phyloP scores from a whole-genome alignment of 2,329 filamentous ascomycete genomes.

The Fusarium metavorans region DNA sequence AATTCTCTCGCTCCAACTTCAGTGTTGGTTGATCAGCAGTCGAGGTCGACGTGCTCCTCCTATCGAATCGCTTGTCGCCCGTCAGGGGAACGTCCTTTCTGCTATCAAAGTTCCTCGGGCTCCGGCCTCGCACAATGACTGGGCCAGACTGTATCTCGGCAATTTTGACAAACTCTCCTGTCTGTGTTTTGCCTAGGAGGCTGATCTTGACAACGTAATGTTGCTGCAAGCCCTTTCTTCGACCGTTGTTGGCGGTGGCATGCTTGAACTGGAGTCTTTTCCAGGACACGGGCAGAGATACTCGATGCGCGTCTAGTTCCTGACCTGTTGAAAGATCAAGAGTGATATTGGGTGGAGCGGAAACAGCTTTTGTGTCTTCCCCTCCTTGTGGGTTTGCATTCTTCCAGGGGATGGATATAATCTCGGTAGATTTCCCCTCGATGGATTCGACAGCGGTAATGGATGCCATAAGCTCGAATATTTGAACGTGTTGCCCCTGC shows the following conservation, averaged over 20 bases:
- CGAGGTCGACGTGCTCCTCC: constrained; percentile 56
- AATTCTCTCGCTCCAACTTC: constrained; percentile 51
- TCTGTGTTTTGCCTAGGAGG: constrained; percentile 79
- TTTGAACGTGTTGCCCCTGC: constrained; percentile 81
- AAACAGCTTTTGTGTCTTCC: constrained; percentile 62
- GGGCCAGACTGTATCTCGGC: constrained; percentile 90
- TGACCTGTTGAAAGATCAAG: constrained; percentile 69
- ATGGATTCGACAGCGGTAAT: constrained; percentile 92
- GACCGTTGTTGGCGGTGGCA: constrained; percentile 94
- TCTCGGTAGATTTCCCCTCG: constrained; percentile 90
- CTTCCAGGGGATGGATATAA: constrained; percentile 98
- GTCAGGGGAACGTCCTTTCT: constrained; percentile 86
- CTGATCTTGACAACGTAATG: constrained; percentile 92
- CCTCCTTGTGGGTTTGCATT: constrained; percentile 70
- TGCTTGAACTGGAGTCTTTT: constrained; percentile 96
- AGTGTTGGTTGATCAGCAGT: constrained; percentile 46
- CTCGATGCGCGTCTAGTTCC: constrained; percentile 82
- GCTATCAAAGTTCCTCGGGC: constrained; percentile 93
- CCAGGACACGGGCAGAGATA: constrained; percentile 89
- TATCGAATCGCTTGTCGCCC: constrained; percentile 61
- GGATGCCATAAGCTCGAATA: constrained; percentile 82
- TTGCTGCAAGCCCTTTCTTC: constrained; percentile 93
- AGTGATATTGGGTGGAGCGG: constrained; percentile 65
- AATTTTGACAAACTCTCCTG: constrained; percentile 76
- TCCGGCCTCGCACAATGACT: constrained; percentile 94